A percentile compares a stretch with the other conserved stretches of the same genome.
phyloP scores from a whole-genome alignment of 2,329 filamentous ascomycete genomes.

The Anthostomella pinea region DNA sequence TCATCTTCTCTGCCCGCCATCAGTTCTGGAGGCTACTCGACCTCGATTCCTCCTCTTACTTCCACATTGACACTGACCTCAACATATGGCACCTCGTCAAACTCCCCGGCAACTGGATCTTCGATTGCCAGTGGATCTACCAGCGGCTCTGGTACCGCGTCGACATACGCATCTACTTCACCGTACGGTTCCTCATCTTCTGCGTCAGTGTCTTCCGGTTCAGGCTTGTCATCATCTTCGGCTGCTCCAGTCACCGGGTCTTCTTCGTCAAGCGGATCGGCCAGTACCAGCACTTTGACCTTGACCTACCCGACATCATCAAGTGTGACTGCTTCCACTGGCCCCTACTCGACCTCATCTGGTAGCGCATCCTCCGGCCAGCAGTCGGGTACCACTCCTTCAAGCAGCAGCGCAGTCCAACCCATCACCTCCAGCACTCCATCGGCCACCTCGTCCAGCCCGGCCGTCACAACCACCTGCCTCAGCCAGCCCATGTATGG shows the following conservation, averaged over 20 bases:
- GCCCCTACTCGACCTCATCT: conserved; percentile 6
- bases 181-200: no score
- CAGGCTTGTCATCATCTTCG: no score
- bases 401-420: not conserved
- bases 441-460: conserved; percentile 6
- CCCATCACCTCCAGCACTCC: conserved; percentile 1
- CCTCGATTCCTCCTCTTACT: conserved; percentile 10
- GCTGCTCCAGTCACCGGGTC: no score
- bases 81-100: conserved; percentile 11
- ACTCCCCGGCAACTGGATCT: conserved; percentile 14
- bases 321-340: not conserved
- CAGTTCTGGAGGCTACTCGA: conserved; percentile 8
- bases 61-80: conserved; percentile 12
- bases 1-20: no score
- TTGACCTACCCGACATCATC: no score
- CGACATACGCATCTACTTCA: not conserved
- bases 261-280: no score
- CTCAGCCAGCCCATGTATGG: conserved; percentile 15
- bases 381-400: no score
- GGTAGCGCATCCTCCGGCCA: not conserved
- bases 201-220: no score
- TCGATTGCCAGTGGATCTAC: conserved; percentile 4
- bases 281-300: no score
- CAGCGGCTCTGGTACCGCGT: conserved; percentile 1
- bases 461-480: conserved; percentile 19